Base-by-base conservation (phyloP, 805 yeast species). In the Ogataea zsoltii region DNA sequence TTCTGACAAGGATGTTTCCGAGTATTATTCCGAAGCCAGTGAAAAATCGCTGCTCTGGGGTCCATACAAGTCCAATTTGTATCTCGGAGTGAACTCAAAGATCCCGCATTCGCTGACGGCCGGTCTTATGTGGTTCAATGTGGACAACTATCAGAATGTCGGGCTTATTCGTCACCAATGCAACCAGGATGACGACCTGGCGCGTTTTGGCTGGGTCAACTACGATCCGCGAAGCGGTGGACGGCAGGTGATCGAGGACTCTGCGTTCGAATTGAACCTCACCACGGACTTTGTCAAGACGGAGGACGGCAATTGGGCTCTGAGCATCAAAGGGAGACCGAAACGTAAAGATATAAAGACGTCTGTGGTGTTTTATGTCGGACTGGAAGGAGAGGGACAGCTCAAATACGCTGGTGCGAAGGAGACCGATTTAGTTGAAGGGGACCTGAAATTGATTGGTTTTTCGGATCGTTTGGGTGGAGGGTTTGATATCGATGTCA, bases 191-290 rank as follows among this genome's bases (percentile, higher is more conserved):
- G 92, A 90, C 57, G 76, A 81, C 40, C 72, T 90, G 68, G 74
- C 73, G 18, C 81, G 78, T 43, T 92, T 87, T 54, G 88, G 91
- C 19, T 94, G 97, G 97, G 73, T 78, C n/a, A 69, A 73, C 30
- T 94, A 85, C 62, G 98, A 94, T 61, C 90, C 97, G 4, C 75
- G 98, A 51, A 40, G 66, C 12, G 99, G 99, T 18, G 99, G 99
- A 0, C 71, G 77, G 49, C 92, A 94, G 60, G 70, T 77, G 1
- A 81, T 94, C 23, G 67, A 72, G 30, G 99, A 94, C 62, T 64
- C 68, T 16, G 85, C 77, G 28, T 77, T 81, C 49, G 79, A 80
- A 44, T 65, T 90, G 3, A 76, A 77, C 44, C 57, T 94, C 32
- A 76, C 79, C 0, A 80, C 88, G 5, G 87, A 85, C 49, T 87